These are phyloP conservation scores for Davidsoniella eucalypti DNA, from an alignment of 2,329 filamentous ascomycete species.

Conservation along the genomic window DNA sequence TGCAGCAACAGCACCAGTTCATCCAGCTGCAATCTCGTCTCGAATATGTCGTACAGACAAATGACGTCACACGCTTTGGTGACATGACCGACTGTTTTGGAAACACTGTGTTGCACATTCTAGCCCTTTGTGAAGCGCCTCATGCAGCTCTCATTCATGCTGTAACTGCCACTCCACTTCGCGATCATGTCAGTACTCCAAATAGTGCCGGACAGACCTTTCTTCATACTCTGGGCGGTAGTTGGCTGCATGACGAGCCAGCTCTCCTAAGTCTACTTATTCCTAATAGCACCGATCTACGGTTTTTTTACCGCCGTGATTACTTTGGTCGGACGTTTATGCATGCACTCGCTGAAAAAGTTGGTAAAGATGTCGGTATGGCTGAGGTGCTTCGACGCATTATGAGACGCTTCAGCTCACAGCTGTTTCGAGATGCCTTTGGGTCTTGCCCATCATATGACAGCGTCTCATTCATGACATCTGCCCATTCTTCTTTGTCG, in stretches of 20 bases:
- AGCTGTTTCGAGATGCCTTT: constrained; percentile 32
- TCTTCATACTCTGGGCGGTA: constrained; percentile 25
- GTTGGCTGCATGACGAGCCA: constrained; percentile 21
- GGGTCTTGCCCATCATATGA: constrained; percentile 18
- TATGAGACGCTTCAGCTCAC: constrained; percentile 19
- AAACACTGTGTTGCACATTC: constrained; percentile 31
- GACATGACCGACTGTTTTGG: constrained; percentile 25
- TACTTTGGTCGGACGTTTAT: constrained; percentile 37
- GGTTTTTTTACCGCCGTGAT: constrained; percentile 22
- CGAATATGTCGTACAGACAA: background rate
- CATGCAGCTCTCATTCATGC: constrained; percentile 14
- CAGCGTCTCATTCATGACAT: background rate
- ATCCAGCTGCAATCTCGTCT: background rate
- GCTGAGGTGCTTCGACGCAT: constrained; percentile 16
- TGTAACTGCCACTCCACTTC: background rate
- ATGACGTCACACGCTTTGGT: constrained; percentile 1
- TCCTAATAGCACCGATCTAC: constrained; percentile 19
- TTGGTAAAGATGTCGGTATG: background rate
- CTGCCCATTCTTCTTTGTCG: too few relatives aligned
- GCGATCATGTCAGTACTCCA: constrained; percentile 15
- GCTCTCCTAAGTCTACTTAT: constrained; percentile 13
- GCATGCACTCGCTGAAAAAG: constrained; percentile 23
- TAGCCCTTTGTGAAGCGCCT: constrained; percentile 24
- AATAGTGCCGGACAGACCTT: constrained; percentile 34
- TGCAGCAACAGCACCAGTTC: too few relatives aligned